Conservation (phyloP, 169 alveolate species). For the Miamiensis avidus region DNA sequence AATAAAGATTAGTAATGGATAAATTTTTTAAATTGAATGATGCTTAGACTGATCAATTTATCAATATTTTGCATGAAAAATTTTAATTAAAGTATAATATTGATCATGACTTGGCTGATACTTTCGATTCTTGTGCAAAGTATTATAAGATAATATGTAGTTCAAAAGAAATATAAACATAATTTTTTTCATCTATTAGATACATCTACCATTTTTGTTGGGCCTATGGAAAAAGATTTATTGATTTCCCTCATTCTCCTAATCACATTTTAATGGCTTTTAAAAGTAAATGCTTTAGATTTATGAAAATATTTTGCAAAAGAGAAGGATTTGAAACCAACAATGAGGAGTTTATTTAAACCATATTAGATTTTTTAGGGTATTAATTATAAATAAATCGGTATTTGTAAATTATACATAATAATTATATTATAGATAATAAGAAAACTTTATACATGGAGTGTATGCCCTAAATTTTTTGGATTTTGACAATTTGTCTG, state of each 20-base stretch:
- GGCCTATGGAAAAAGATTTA: not conserved
- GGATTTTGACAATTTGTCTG: not conserved
- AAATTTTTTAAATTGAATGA: no score
- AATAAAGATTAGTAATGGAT: not conserved
- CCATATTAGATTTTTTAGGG: not conserved
- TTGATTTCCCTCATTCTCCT: not conserved
- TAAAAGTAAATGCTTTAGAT: not conserved
- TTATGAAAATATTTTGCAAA: not conserved
- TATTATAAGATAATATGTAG: not conserved
- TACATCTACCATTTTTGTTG: not conserved
- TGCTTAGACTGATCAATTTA: not conserved
- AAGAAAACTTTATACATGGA: not conserved
- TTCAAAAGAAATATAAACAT: not conserved
- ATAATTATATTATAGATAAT: not conserved
- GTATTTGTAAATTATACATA: not conserved
- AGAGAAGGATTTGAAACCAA: not conserved
- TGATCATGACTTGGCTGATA: not conserved
- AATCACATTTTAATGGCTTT: not conserved
- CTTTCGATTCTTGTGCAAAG: not conserved
- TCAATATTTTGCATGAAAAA: not conserved
- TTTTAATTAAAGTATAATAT: no score
- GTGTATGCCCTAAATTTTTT: not conserved
- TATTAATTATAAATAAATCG: no score
- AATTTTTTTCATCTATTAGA: not conserved
- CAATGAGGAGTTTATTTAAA: not conserved